phyloP scores from a whole-genome alignment of 257 asterid species.

The Perilla frutescens region DNA sequence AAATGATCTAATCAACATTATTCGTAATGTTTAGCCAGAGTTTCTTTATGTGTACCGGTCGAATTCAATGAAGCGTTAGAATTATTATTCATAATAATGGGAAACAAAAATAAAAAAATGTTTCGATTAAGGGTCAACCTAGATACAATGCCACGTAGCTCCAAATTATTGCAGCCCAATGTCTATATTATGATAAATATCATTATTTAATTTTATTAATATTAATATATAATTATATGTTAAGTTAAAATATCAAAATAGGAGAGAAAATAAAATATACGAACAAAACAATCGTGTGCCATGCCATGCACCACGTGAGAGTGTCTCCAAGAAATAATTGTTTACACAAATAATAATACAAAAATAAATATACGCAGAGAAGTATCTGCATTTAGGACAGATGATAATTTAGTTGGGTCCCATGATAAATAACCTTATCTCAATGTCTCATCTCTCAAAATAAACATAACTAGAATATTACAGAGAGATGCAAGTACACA shows the following conservation, averaged over 20 bases:
- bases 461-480: constrained; percentile 22
- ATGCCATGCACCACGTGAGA: constrained; percentile 31
- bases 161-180: background rate
- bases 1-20: too few species aligned
- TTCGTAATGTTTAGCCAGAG: too few species aligned
- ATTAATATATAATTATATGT: background rate
- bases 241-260: background rate
- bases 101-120: too few species aligned
- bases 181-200: background rate
- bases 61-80: too few species aligned
- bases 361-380: background rate
- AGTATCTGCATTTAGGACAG: constrained; percentile 21
- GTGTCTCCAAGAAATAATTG: constrained; percentile 27
- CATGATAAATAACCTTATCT: constrained; percentile 34
- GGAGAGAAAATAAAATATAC: background rate
- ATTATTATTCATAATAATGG: too few species aligned
- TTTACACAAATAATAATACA: background rate
- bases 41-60: too few species aligned
- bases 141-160: constrained; percentile 21
- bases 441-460: constrained; percentile 28
- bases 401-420: constrained; percentile 34
- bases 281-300: background rate
- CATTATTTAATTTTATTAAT: background rate
- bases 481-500: constrained; percentile 11
- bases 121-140: background rate